Base-by-base conservation (phyloP, 805 yeast genomes). In the Priceomyces medius region DNA sequence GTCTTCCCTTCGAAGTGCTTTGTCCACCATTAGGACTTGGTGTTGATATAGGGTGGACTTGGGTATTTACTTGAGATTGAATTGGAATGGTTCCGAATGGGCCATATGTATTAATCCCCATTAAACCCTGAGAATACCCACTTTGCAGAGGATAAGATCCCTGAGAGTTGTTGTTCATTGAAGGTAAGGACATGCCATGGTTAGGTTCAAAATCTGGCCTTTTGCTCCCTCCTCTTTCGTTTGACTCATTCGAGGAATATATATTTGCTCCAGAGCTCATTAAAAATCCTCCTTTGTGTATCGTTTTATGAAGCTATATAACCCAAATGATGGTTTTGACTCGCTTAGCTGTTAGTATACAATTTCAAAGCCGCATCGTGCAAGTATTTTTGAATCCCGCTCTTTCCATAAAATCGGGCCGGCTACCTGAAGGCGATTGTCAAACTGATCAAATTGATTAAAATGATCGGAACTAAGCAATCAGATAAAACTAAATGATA, bases 1-100 rank as follows among this genome's bases (percentile, higher is more conserved):
- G 47, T 21, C 75, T 53, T 4, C 48, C 51, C 35, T 38, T 53
- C 12, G 37, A 4, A 34, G 20, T 20, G 18, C 12, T 14, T 6
- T 34, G 37, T 7, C 24, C 5, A n/a, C 17, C 10, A n/a, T 16
- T 18, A 20, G 14, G 12, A 20, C 17, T 12, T 19, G 37, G 14
- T 4, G 26, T 24, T 12, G 17, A 7, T 4, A 17, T 12, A 4
- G 14, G 37, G 9, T 7, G 33, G 7, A 14, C 17, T n/a, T 20
- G 4, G n/a, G 24, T 19, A 34, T 8, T 9, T 24, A 18, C 3
- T 34, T 29, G 33, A 9, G 33, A 17, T 20, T 34, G 37, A 12
- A 34, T 14, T 8, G 12, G 36, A 5, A 20, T 20, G 26, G 9
- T 34, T 9, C 24, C 37, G 17, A n/a, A 34, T 18, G 37, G 16